Conservation (phyloP, 768 basidiomycete species). For the Leccinum subgranulosum region DNA sequence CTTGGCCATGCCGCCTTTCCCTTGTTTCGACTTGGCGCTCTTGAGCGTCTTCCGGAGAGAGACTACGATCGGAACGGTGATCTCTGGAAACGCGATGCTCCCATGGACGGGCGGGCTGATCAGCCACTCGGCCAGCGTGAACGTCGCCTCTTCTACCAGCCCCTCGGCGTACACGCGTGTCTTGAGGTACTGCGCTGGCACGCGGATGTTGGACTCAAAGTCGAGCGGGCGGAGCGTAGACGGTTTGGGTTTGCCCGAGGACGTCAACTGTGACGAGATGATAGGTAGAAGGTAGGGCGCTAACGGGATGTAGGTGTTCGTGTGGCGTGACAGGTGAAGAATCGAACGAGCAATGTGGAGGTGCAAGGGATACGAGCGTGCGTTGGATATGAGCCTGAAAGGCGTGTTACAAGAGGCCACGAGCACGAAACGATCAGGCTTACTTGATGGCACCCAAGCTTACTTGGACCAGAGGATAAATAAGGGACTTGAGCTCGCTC, state of each 20-base stretch:
- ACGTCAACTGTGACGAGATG: conserved; percentile 67
- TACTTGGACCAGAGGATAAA: conserved; percentile 95
- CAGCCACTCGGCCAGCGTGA: conserved; percentile 80
- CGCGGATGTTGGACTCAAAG: conserved; percentile 81
- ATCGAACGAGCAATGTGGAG: conserved; percentile 89
- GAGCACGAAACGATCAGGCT: conserved; percentile 20
- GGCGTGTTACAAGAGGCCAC: background rate
- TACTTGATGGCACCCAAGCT: conserved; percentile 91
- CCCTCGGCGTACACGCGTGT: conserved; percentile 85
- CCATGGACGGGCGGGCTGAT: conserved; percentile 66
- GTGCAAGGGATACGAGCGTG: conserved; percentile 93
- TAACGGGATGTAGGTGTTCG: conserved; percentile 82
- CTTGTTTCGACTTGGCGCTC: conserved; percentile 41
- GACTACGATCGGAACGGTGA: conserved; percentile 74
- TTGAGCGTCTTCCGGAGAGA: conserved; percentile 75
- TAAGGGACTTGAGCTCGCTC: conserved; percentile 80
- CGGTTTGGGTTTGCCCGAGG: conserved; percentile 70
- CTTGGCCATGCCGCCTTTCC: conserved; percentile 40
- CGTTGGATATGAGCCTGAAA: conserved; percentile 79
- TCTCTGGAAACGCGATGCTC: conserved; percentile 92
- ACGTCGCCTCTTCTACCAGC: conserved; percentile 77
- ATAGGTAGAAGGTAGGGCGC: conserved; percentile 85
- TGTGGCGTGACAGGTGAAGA: conserved; percentile 79
- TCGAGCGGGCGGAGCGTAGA: conserved; percentile 88
- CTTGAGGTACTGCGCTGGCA: conserved; percentile 83